Conservation (phyloP, 208 protist species). For the Herpetomonas samuelpessoai region DNA sequence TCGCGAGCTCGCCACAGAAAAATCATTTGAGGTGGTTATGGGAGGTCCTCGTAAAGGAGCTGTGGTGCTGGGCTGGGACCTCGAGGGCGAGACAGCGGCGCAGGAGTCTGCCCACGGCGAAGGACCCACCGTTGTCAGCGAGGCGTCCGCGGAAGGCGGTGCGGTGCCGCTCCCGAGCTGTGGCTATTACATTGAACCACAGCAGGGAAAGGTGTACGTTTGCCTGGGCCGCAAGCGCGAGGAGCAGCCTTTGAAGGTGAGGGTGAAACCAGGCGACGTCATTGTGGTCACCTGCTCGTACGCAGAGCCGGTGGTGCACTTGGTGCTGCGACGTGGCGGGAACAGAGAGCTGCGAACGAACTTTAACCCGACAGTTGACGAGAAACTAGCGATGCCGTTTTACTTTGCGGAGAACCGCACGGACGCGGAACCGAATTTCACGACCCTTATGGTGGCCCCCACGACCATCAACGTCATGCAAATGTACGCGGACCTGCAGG, state of each 20-base stretch:
- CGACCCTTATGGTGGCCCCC: slow-evolving; percentile 29
- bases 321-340: slow-evolving; percentile 45
- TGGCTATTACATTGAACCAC: slow-evolving; percentile 68
- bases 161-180: slow-evolving; percentile 48
- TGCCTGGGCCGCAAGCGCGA: slow-evolving; percentile 43
- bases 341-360: slow-evolving; percentile 46
- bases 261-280: slow-evolving; percentile 49
- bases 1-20: slow-evolving; percentile 44
- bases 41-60: slow-evolving; percentile 48
- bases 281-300: slow-evolving; percentile 67
- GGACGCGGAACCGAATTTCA: slow-evolving; percentile 51
- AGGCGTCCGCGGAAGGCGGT: neutral
- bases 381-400: slow-evolving; percentile 53
- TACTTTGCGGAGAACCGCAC: slow-evolving; percentile 49
- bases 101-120: neutral
- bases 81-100: slow-evolving; percentile 8
- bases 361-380: slow-evolving; percentile 45
- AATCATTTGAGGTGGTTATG: slow-evolving; percentile 54
- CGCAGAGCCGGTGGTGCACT: slow-evolving; percentile 44
- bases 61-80: slow-evolving; percentile 72
- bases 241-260: slow-evolving; percentile 47
- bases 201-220: slow-evolving; percentile 65
- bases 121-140: neutral
- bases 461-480: slow-evolving; percentile 37
- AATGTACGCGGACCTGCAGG: slow-evolving; percentile 52